Evolutionary conservation across 805 yeast species (phyloP), one percentile per base, ranked within the genome.

Genomic region (Hanseniaspora nectarophila): DNA sequence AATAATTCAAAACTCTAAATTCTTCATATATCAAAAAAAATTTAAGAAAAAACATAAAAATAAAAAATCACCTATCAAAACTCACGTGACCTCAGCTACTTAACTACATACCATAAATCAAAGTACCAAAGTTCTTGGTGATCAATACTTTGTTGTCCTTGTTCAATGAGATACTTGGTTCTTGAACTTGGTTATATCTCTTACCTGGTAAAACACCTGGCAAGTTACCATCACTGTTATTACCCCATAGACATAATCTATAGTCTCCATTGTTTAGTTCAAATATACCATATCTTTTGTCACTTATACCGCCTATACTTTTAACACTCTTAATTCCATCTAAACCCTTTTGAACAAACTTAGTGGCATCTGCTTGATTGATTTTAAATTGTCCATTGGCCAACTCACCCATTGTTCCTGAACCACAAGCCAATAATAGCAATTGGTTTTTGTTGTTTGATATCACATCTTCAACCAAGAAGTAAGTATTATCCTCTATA

Each of bases 321-420:
- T 80, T 67, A 13, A 70, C 67, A 24, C 64, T 50, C 42, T 68
- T 51, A 39, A 89, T 63, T 2, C 21, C 24, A 15, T 8, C 24
- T 13, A 49, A 33, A 2, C 46, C 44, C n/a, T 28, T 28, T 29
- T 42, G 45, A 26, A 24, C 10, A 10, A 49, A 23, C 40, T 75
- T 75, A 18, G 75, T 68, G 6, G 96, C 95, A 44, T 73, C 73
- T 18, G 77, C 69, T 61, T 81, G 84, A 16, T 85, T 81, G 64
- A 88, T 95, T 33, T 81, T 68, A 63, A 73, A 88, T 53, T 81
- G 73, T 15, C 86, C 87, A 43, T 77, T 75, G 23, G 97, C 98
- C 52, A 88, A 70, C 66, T 87, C 94, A 16, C 97, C 98, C 59
- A 77, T 74, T 49, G 82, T 63, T 5, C 97, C 95, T 60, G 80